Base-by-base conservation (phyloP, 176 grass and related monocot species). In the Ensete glaucum region DNA sequence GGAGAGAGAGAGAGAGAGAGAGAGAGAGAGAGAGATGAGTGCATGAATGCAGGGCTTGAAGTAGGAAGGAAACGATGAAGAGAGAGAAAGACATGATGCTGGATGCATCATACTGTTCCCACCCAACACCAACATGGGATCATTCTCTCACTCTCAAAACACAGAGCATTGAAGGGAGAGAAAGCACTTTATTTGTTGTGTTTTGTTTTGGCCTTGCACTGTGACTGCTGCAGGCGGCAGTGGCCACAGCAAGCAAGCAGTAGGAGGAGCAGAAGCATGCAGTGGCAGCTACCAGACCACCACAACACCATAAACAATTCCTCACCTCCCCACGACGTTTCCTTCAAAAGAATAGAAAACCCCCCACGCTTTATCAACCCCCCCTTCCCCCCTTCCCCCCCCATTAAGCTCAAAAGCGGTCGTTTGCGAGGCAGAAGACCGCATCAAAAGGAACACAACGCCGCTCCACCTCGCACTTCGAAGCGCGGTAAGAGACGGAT, bases 271-370 rank as follows among this genome's bases (percentile, higher is more conserved):
- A 26, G 43, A 43, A 21, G 68, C 68, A 71, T 12, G 63, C 63
- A 26, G 1, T 12, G 10, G 63, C 22, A 62, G 58, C 58, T 19
- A 65, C 11, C 2, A 71, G 50, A 14, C 68, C 34, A 14, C 68
- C 34, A 12, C 68, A 51, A 52, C 20, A 51, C 13, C 68, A 51
- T 51, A 65, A 65, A 65, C 34, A 71, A 71, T 51, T 51, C 34
- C 0, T 21, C 34, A 17, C 15, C 48, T 23, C 1, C 67, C 14
- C 48, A 10, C 50, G 50, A 74, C 53, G 59, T 34, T 74, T 74
- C 54, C 72, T 74, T 74, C 72, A 59, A 74, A 74, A 74, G 73
- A 75, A 75, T 75, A 49, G 73, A 75, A 72, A 22, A 21, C 19
- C 69, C 50, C 13, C 11, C 1, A 20, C 67, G 8, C 48, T 70